Evolutionary conservation across 1,139 yeast genomes (phyloP).

Genomic region (Candida mesenterica): DNA sequence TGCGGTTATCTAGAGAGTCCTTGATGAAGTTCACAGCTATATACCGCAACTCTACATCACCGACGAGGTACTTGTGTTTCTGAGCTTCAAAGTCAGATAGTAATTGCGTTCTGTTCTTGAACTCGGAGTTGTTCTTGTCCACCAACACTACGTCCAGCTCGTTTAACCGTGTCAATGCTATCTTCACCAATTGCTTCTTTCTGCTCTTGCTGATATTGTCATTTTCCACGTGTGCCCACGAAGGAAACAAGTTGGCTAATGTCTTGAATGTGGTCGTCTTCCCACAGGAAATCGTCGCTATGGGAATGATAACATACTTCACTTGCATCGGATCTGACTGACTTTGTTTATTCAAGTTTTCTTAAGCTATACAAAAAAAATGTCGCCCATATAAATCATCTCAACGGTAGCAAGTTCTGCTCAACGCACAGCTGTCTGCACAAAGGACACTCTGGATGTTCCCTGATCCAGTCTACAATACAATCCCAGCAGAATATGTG

Average conservation of each 20-base stretch:
- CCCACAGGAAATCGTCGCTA: constrained; percentile 96
- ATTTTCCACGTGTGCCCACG: constrained; percentile 75
- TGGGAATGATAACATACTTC: constrained; percentile 68
- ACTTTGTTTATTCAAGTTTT: too few species aligned
- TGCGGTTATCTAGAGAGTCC: constrained; percentile 16
- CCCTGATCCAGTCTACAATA: constrained; percentile 84
- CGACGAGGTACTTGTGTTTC: constrained; percentile 35
- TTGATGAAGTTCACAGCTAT: constrained; percentile 68
- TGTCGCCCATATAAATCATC: constrained; percentile 23
- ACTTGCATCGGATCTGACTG: neutral
- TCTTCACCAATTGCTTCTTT: constrained; percentile 49
- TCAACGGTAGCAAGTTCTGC: constrained; percentile 70
- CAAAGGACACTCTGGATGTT: constrained; percentile 86
- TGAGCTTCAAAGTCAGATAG: constrained; percentile 50
- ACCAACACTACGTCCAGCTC: constrained; percentile 54
- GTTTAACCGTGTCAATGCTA: constrained; percentile 28
- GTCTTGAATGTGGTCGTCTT: constrained; percentile 78
- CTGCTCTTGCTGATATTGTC: constrained; percentile 61
- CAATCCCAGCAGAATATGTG: constrained; percentile 94
- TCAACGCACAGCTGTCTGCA: constrained; percentile 77
- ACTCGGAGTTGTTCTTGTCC: constrained; percentile 80
- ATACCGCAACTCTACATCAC: constrained; percentile 37
- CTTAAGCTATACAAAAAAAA: too few species aligned
- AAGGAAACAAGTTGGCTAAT: constrained; percentile 49
- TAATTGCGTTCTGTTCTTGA: constrained; percentile 63